Conservation (phyloP, 257 asterid genomes). For the Salvia miltiorrhiza region DNA sequence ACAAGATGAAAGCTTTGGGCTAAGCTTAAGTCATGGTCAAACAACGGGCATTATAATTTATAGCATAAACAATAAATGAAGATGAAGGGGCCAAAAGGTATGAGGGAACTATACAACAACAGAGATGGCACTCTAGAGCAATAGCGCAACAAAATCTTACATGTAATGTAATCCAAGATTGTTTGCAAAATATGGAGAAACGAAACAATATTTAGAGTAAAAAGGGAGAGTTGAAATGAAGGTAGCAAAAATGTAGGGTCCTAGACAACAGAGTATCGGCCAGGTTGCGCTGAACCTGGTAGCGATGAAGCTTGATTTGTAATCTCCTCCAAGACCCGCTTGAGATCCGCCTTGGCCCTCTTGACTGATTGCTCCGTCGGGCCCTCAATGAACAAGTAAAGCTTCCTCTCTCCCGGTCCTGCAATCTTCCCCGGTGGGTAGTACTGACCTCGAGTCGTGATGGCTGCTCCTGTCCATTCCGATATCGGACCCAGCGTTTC, state of each 20-base stretch:
- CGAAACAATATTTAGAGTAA: background rate
- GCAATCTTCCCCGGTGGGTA: constrained; percentile 65
- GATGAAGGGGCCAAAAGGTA: background rate
- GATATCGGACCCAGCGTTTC: constrained; percentile 92
- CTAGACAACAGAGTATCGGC: constrained; percentile 63
- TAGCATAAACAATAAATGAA: background rate
- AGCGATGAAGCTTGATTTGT: constrained; percentile 77
- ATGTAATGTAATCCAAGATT: background rate
- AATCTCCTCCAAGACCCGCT: constrained; percentile 88
- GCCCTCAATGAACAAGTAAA: constrained; percentile 89
- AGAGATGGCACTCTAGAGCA: background rate
- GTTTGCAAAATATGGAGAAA: background rate
- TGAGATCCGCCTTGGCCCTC: constrained; percentile 83
- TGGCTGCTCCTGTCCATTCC: too few relatives aligned
- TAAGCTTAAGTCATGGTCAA: too few relatives aligned
- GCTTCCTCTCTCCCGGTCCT: constrained; percentile 80
- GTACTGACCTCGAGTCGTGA: constrained; percentile 87
- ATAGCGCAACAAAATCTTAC: background rate
- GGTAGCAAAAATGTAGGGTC: too few relatives aligned
- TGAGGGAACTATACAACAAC: background rate
- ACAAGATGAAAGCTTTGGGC: too few relatives aligned
- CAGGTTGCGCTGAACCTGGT: constrained; percentile 91
- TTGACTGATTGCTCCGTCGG: constrained; percentile 88
- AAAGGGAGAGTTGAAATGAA: background rate
- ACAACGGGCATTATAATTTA: background rate